Evolutionary conservation across 1,139 yeast genomes (phyloP), one percentile per base, ranked within the genome.

Genomic region (Hemisphaericaspora xylanilytica): DNA sequence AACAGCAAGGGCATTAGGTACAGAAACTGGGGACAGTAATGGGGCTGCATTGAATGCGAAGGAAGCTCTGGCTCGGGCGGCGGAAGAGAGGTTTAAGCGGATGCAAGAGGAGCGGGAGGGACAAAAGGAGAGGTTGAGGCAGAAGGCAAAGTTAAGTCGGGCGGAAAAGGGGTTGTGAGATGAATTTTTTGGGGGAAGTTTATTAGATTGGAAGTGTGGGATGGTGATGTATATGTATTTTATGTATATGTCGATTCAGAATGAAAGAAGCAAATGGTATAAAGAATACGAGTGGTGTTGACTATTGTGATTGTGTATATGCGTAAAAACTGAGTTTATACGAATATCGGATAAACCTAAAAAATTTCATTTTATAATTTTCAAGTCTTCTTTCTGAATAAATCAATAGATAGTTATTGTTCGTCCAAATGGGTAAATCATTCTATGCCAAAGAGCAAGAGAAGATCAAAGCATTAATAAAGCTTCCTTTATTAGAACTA

Each of bases 391-490:
- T n/a, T n/a, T n/a, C n/a, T n/a, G 4, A 22, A 22, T 5, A 22
- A 22, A 6, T 10, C 5, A 22, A 12, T 12, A 22, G 11, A 20
- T 8, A n/a, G n/a, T 8, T 20, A 20, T 8, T 8, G 21, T 8
- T 8, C 21, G 8, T 20, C 5, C 8, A 20, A 25, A 43, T 44
- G 47, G 47, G 42, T n/a, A 38, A 39, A 17, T 65, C 70, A 4
- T 66, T 59, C 48, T 64, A 52, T 43, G 55, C 58, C 40, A 46
- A 56, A 35, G 65, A 65, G 39, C 56, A 56, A 42, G 51, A 58
- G 31, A 50, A 56, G 38, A 51, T 66, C n/a, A 52, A 48, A 32
- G 44, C 49, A 6, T 36, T 50, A n/a, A 49, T 66, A 17, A 56
- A 55, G 39, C 55, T 53, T 16, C 68, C 67, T 1, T 45, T 65